A percentile compares a stretch with the other conserved stretches of the same genome.
These are phyloP conservation scores for Clavulina sp. DNA, from an alignment of 768 basidiomycete species.

Conservation along the genomic window DNA sequence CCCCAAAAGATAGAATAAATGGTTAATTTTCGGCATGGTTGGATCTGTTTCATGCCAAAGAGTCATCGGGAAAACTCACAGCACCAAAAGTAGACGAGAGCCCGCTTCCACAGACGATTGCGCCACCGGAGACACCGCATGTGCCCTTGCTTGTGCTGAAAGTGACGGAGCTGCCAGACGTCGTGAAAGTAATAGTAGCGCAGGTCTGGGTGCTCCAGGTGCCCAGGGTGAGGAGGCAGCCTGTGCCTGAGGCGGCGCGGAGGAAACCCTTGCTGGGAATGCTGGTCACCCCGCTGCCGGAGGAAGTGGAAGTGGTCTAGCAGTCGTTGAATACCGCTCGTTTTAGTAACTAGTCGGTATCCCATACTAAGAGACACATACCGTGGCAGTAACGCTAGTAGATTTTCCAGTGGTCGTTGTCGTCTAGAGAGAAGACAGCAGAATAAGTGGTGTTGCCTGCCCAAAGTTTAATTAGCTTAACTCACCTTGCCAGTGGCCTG, in stretches of 20 bases:
- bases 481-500: no score
- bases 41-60: not conserved
- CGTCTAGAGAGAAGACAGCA: no score
- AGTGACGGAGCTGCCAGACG: slow-evolving; percentile 33
- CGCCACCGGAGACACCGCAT: slow-evolving; percentile 32
- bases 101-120: slow-evolving; percentile 35
- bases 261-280: slow-evolving; percentile 11
- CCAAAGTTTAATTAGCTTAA: no score
- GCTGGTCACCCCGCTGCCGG: no score
- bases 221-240: slow-evolving; percentile 36
- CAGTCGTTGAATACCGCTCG: no score
- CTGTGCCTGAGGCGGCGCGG: slow-evolving; percentile 21
- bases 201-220: slow-evolving; percentile 47
- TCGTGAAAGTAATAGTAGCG: slow-evolving; percentile 35
- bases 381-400: no score
- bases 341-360: no score
- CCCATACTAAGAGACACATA: no score
- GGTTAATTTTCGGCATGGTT: not conserved
- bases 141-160: slow-evolving; percentile 41
- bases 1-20: not conserved
- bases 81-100: slow-evolving; percentile 34
- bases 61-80: slow-evolving; percentile 27
- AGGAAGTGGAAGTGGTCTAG: no score
- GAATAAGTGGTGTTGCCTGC: no score
- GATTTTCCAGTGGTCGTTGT: no score